phyloP scores from a whole-genome alignment of 257 asterid genomes.

The Solanum pennellii region DNA sequence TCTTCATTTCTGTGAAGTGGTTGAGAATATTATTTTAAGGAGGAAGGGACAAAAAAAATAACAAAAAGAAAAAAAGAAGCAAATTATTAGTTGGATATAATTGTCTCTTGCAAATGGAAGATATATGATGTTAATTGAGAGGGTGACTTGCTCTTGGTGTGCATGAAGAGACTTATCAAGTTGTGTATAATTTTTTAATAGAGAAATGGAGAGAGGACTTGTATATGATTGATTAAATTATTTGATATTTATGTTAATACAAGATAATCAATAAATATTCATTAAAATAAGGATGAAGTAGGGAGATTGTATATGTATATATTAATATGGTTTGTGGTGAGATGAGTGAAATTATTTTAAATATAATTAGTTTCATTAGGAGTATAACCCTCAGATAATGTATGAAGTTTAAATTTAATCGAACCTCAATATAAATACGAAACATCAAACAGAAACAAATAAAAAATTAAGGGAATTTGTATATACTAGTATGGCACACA shows the following conservation, averaged over 20 bases:
- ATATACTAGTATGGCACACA: neutral
- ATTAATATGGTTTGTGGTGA: neutral
- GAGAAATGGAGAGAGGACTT: neutral
- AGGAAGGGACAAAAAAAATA: conserved; percentile 12
- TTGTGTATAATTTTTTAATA: neutral
- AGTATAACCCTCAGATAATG: neutral
- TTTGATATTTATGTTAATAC: neutral
- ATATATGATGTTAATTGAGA: neutral
- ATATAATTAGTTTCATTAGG: neutral
- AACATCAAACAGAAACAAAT: rapidly evolving
- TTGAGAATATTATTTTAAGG: conserved; percentile 12
- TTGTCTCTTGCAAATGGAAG: conserved; percentile 9
- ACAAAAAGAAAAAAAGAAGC: neutral
- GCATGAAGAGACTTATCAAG: neutral
- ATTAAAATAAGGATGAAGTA: neutral
- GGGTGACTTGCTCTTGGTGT: neutral
- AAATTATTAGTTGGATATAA: conserved; percentile 4
- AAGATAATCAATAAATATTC: neutral
- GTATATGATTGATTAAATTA: neutral
- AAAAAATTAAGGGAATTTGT: neutral
- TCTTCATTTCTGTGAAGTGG: conserved; percentile 6
- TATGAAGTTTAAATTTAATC: neutral
- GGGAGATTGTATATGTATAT: neutral
- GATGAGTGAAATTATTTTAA: neutral
- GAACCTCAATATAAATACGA: neutral